Conservation (phyloP, 2,329 filamentous ascomycete genomes). For the Uncinocarpus reesii region DNA sequence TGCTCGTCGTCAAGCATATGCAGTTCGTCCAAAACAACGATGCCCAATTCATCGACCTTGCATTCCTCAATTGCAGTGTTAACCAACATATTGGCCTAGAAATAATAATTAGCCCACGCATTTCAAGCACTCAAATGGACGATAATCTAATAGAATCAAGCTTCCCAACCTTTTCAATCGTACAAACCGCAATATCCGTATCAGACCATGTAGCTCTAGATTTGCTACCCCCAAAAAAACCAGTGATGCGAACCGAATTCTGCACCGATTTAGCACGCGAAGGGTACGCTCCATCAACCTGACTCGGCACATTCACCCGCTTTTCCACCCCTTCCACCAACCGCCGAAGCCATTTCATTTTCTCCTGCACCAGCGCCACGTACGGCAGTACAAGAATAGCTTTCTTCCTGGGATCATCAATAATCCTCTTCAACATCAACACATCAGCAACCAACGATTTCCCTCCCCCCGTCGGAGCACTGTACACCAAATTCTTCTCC, state of each 20-base stretch:
- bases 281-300: slow-evolving; percentile 25
- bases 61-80: slow-evolving; percentile 64
- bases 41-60: slow-evolving; percentile 51
- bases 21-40: slow-evolving; percentile 66
- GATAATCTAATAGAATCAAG: slow-evolving; percentile 17
- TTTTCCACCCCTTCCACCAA: slow-evolving; percentile 52
- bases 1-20: slow-evolving; percentile 72
- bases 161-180: slow-evolving; percentile 58
- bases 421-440: slow-evolving; percentile 60
- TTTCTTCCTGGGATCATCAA: slow-evolving; percentile 55
- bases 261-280: slow-evolving; percentile 48
- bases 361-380: slow-evolving; percentile 70
- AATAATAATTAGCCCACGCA: neutral
- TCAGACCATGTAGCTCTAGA: slow-evolving; percentile 58
- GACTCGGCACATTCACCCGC: slow-evolving; percentile 19
- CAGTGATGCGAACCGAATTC: slow-evolving; percentile 54
- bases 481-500: slow-evolving; percentile 63
- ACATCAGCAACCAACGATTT: slow-evolving; percentile 66
- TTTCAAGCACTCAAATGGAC: neutral
- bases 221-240: slow-evolving; percentile 66
- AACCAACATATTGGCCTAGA: slow-evolving; percentile 60
- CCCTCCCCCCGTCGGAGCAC: slow-evolving; percentile 65
- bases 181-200: slow-evolving; percentile 68
- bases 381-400: slow-evolving; percentile 65
- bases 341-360: slow-evolving; percentile 61